A percentile compares a stretch with the other conserved stretches of the same genome.
These are phyloP conservation scores for Cercospora citrullina DNA, from an alignment of 2,329 filamentous ascomycete genomes.

Conservation along the genomic window DNA sequence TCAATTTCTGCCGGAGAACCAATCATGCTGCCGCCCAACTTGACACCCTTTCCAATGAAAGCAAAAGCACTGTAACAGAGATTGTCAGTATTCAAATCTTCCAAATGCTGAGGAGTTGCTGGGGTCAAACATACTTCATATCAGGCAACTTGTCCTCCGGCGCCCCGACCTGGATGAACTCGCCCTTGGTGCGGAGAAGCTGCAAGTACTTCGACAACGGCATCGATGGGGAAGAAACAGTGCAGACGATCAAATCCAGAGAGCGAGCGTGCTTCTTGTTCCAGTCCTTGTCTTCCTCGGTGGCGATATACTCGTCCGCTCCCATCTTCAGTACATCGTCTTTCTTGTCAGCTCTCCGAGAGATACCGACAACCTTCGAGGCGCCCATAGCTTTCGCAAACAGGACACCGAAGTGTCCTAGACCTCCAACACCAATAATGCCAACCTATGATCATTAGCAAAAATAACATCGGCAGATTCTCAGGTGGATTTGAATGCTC, in stretches of 20 bases:
- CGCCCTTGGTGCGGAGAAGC: slow-evolving; percentile 60
- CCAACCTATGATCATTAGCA: neutral
- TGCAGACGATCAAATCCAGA: slow-evolving; percentile 62
- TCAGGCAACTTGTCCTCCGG: slow-evolving; percentile 60
- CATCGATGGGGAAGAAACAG: slow-evolving; percentile 61
- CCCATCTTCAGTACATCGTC: slow-evolving; percentile 63
- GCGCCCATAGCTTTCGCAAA: slow-evolving; percentile 70
- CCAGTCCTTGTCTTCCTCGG: slow-evolving; percentile 61
- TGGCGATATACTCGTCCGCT: slow-evolving; percentile 60
- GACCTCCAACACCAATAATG: slow-evolving; percentile 36
- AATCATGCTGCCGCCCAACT: slow-evolving; percentile 49
- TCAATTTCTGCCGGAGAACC: slow-evolving; percentile 59
- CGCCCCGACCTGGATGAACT: slow-evolving; percentile 66
- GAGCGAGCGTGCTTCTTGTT: slow-evolving; percentile 53
- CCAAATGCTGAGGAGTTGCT: slow-evolving; percentile 56
- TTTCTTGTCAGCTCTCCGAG: slow-evolving; percentile 59
- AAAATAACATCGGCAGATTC: neutral
- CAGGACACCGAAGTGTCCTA: slow-evolving; percentile 65
- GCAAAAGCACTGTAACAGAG: slow-evolving; percentile 51
- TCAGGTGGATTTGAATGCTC: slow-evolving; percentile 40
- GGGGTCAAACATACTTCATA: slow-evolving; percentile 45
- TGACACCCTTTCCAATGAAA: slow-evolving; percentile 58
- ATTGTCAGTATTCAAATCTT: slow-evolving; percentile 40
- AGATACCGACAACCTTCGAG: slow-evolving; percentile 65
- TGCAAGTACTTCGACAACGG: slow-evolving; percentile 62